Evolutionary conservation across 768 basidiomycete genomes (phyloP).

Genomic region (Boletellus sp.): DNA sequence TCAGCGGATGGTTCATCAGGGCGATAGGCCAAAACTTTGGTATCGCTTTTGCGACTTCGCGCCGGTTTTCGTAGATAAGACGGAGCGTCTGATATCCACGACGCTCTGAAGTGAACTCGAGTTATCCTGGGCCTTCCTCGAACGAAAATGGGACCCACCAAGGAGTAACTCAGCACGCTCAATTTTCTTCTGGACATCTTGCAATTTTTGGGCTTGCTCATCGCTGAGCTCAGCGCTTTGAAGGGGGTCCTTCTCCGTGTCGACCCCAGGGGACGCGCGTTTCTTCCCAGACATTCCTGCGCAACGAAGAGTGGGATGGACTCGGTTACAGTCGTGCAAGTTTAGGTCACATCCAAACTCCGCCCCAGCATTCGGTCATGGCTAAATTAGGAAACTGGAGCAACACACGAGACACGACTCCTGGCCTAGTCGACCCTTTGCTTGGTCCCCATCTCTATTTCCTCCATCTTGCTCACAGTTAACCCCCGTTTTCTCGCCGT

Average conservation of each 20-base stretch:
- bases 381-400: slow-evolving; percentile 8
- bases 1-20: slow-evolving; percentile 64
- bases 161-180: slow-evolving; percentile 68
- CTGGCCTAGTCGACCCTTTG: slow-evolving; percentile 64
- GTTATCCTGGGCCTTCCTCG: slow-evolving; percentile 3
- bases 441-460: slow-evolving; percentile 80
- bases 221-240: slow-evolving; percentile 65
- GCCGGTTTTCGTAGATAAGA: slow-evolving; percentile 69
- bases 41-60: slow-evolving; percentile 60
- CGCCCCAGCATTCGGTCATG: slow-evolving; percentile 18
- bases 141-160: slow-evolving; percentile 44
- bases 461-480: slow-evolving; percentile 46
- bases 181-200: slow-evolving; percentile 62
- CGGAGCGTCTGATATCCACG: slow-evolving; percentile 52
- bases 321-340: slow-evolving; percentile 9
- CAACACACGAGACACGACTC: not conserved
- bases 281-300: slow-evolving; percentile 48
- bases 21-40: slow-evolving; percentile 85
- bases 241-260: slow-evolving; percentile 68
- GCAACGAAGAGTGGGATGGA: slow-evolving; percentile 2
- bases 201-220: slow-evolving; percentile 68
- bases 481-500: slow-evolving; percentile 35
- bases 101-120: slow-evolving; percentile 47
- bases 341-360: slow-evolving; percentile 30
- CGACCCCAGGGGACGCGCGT: slow-evolving; percentile 77